Conservation (phyloP, 2,329 filamentous ascomycete genomes). For the Cordyceps farinosa region DNA sequence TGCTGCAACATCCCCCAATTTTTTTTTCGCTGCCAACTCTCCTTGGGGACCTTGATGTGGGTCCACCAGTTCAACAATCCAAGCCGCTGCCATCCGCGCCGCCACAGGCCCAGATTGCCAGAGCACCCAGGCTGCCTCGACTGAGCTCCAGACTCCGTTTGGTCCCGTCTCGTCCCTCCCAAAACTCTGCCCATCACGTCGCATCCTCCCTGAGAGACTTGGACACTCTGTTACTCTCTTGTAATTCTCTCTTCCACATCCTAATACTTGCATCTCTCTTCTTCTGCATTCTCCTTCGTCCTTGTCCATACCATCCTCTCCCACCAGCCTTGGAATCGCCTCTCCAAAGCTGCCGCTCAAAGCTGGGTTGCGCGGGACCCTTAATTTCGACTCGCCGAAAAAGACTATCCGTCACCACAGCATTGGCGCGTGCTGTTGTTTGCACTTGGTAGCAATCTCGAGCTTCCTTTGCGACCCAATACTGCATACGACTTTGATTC, state of each 20-base stretch:
- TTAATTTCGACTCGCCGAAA: constrained; percentile 9
- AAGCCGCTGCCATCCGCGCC: neutral
- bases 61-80: constrained; percentile 19
- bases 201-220: constrained; percentile 26
- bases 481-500: neutral
- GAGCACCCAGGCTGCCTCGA: neutral
- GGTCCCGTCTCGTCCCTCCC: constrained; percentile 11
- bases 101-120: neutral
- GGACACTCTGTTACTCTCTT: constrained; percentile 12
- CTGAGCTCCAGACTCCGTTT: neutral
- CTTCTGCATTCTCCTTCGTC: constrained; percentile 18
- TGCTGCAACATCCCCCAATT: constrained; percentile 16
- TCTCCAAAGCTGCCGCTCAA: constrained; percentile 16
- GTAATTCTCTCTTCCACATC: constrained; percentile 14
- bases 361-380: constrained; percentile 18
- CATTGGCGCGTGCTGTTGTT: constrained; percentile 9
- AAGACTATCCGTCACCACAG: neutral
- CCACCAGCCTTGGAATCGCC: constrained; percentile 12
- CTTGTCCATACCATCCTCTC: constrained; percentile 14
- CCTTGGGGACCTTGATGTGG: constrained; percentile 9
- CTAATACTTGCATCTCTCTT: constrained; percentile 18
- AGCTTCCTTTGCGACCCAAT: neutral
- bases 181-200: constrained; percentile 14
- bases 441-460: neutral
- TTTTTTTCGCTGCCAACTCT: constrained; percentile 1